Evolutionary conservation across 2,329 filamentous ascomycete species (phyloP).

Genomic region (Massarina eburnea): DNA sequence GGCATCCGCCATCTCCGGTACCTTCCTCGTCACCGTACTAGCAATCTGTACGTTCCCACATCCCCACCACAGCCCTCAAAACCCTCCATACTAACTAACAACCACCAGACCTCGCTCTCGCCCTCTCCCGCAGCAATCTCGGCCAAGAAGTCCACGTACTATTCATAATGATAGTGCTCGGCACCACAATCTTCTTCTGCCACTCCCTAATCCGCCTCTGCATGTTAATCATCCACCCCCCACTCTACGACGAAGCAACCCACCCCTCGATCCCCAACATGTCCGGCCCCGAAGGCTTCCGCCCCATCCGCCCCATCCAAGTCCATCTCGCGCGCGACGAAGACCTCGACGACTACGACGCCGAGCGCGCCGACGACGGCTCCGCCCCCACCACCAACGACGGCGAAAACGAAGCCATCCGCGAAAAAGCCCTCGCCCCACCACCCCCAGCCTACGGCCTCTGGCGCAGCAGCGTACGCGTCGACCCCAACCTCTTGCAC

Average conservation of each 20-base stretch:
- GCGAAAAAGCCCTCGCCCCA: conserved; percentile 23
- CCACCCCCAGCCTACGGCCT: conserved; percentile 81
- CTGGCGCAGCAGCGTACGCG: conserved; percentile 79
- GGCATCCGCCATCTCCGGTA: conserved; percentile 64
- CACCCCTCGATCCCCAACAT: conserved; percentile 49
- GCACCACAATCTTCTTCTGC: conserved; percentile 76
- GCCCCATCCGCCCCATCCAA: conserved; percentile 72
- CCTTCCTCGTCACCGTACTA: conserved; percentile 61
- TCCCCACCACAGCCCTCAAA: conserved; percentile 3
- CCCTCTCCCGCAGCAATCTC: conserved; percentile 64
- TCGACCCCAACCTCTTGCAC: conserved; percentile 78
- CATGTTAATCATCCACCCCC: conserved; percentile 61
- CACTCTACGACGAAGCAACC: conserved; percentile 15
- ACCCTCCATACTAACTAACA: conserved; percentile 7
- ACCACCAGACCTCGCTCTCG: conserved; percentile 68
- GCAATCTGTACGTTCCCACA: conserved; percentile 62
- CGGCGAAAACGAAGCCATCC: conserved; percentile 10
- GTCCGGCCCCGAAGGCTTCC: conserved; percentile 63
- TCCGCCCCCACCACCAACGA: background rate
- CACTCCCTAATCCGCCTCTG: conserved; percentile 75
- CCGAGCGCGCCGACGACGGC: conserved; percentile 36
- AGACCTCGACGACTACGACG: conserved; percentile 60
- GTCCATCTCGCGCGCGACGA: conserved; percentile 76
- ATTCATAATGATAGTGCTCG: conserved; percentile 74
- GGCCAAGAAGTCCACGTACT: conserved; percentile 76